A percentile compares a stretch with the other conserved stretches of the same genome.
Conservation (phyloP, 495 filamentous ascomycete species). For the Jackrogersella minutella region DNA sequence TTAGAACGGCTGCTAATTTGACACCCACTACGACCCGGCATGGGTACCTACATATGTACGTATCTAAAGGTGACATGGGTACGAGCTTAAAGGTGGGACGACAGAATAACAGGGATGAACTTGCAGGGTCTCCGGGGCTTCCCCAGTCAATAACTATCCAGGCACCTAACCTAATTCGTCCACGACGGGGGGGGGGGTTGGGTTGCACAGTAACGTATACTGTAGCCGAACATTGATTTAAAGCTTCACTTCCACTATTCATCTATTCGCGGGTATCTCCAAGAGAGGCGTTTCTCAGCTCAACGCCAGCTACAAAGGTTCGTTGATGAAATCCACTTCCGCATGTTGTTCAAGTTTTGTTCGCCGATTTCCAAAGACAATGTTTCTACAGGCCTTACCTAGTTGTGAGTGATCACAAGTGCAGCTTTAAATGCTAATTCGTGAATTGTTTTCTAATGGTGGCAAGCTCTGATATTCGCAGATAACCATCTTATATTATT, state of each 20-base stretch:
- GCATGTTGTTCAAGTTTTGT: too few relatives aligned
- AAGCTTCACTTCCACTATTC: background rate
- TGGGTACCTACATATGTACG: too few relatives aligned
- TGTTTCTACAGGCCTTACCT: background rate
- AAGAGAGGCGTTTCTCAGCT: constrained; percentile 7
- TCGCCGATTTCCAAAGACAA: too few relatives aligned
- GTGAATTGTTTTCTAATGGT: background rate
- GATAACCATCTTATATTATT: constrained; percentile 11
- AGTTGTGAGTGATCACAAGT: constrained; percentile 15
- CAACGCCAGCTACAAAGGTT: background rate
- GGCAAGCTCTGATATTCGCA: constrained; percentile 2
- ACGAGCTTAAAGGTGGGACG: constrained; percentile 1
- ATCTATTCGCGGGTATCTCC: background rate
- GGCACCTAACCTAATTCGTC: constrained; percentile 3
- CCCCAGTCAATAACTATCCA: constrained; percentile 9
- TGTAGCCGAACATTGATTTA: constrained; percentile 20
- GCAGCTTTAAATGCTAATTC: constrained; percentile 23
- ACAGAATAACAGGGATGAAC: constrained; percentile 17
- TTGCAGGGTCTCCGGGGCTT: constrained; percentile 35
- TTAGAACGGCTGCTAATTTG: constrained; percentile 32
- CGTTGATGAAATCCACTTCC: too few relatives aligned
- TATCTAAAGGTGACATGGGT: constrained; percentile 5
- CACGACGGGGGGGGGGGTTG: background rate
- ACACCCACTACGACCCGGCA: constrained; percentile 5
- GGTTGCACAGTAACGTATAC: constrained; percentile 18